phyloP scores from a whole-genome alignment of 2,329 filamentous ascomycete species.

The Berkeleyomyces rouxiae region DNA sequence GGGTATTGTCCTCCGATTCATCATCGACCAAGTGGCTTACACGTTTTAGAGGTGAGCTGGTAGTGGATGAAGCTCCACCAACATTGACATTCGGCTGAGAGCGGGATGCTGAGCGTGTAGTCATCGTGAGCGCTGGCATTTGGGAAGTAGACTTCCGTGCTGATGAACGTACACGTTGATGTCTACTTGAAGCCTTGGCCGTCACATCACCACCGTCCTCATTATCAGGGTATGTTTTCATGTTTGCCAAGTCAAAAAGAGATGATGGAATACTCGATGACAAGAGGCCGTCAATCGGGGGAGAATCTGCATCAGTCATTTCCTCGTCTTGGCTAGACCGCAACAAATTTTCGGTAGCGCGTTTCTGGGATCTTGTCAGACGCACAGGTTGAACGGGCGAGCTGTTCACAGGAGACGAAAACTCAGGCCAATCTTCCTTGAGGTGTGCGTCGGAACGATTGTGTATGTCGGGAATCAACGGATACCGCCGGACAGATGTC shows the following conservation, averaged over 20 bases:
- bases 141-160: constrained; percentile 2
- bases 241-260: constrained; percentile 1
- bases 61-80: background rate
- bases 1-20: background rate
- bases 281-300: background rate
- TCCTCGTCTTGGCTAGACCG: constrained; percentile 1
- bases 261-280: constrained; percentile 1
- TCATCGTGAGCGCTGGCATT: constrained; percentile 10
- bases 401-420: constrained; percentile 31
- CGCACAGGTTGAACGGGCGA: constrained; percentile 25
- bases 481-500: constrained; percentile 28
- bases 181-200: background rate
- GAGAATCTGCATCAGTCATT: constrained; percentile 1
- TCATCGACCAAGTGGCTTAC: background rate
- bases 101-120: constrained; percentile 7
- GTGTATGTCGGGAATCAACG: constrained; percentile 35
- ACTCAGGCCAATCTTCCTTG: constrained; percentile 35
- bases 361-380: constrained; percentile 7
- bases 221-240: background rate
- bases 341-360: background rate
- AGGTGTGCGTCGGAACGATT: constrained; percentile 21
- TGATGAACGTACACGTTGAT: background rate
- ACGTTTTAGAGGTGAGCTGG: constrained; percentile 3
- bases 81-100: background rate
- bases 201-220: background rate